A percentile compares a stretch with the other conserved stretches of the same genome.
Conservation (phyloP, 2,329 filamentous ascomycete species). For the Alternaria sp. region DNA sequence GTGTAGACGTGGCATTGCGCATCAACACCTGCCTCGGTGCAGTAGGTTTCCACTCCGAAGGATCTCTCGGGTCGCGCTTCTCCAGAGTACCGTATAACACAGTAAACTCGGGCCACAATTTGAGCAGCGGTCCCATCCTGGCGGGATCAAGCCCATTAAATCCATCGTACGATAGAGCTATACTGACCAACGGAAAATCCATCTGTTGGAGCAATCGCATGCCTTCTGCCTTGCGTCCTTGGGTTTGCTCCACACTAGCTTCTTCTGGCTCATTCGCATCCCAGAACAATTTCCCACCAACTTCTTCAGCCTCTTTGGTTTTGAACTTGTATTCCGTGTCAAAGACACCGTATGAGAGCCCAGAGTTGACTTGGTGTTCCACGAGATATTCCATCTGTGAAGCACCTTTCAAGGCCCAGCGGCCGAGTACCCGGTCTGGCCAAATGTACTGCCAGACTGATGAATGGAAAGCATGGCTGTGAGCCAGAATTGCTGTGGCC, state of each 20-base stretch:
- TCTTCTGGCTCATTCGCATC: constrained; percentile 23
- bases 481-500: constrained; percentile 41
- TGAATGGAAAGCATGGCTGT: constrained; percentile 44
- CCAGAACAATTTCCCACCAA: constrained; percentile 40
- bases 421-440: constrained; percentile 28
- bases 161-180: constrained; percentile 49
- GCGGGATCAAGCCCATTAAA: constrained; percentile 34
- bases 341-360: constrained; percentile 51
- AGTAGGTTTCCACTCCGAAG: constrained; percentile 38
- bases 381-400: constrained; percentile 37
- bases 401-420: constrained; percentile 17
- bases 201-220: constrained; percentile 42
- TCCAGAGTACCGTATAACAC: constrained; percentile 32
- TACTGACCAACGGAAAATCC: constrained; percentile 52
- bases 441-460: constrained; percentile 39
- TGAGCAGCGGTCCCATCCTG: constrained; percentile 34
- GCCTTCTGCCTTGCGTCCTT: constrained; percentile 31
- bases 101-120: constrained; percentile 34
- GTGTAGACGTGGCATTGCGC: constrained; percentile 50
- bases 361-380: constrained; percentile 45
- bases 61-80: constrained; percentile 31
- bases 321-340: constrained; percentile 52
- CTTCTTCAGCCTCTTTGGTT: constrained; percentile 36
- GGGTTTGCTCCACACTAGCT: constrained; percentile 20
- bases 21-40: constrained; percentile 42